Percentiles rank a stretch among this genome's conserved stretches.
These are phyloP conservation scores for Coniferiporia sulphurascens DNA, from an alignment of 1,284 basidiomycete species.

Conservation along the genomic window DNA sequence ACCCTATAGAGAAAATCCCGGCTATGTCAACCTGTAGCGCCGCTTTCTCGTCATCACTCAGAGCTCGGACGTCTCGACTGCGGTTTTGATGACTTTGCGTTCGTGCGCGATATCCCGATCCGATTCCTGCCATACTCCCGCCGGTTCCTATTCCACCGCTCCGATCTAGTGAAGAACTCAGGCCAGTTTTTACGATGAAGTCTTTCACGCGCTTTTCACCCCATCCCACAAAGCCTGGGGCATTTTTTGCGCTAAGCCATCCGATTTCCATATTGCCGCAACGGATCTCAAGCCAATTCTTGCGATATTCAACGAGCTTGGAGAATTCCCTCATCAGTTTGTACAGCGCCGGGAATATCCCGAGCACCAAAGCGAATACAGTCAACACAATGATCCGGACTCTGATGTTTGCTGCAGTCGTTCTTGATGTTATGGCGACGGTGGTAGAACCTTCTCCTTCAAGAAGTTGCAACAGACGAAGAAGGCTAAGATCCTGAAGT, in stretches of 20 bases:
- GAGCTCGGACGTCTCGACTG: slow-evolving; percentile 30
- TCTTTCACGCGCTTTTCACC: slow-evolving; percentile 68
- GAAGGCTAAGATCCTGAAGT: slow-evolving; percentile 68
- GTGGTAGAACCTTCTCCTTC: slow-evolving; percentile 43
- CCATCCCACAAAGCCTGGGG: slow-evolving; percentile 63
- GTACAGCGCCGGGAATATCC: slow-evolving; percentile 58
- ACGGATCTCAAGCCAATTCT: slow-evolving; percentile 54
- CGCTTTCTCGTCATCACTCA: slow-evolving; percentile 39
- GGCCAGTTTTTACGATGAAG: slow-evolving; percentile 55
- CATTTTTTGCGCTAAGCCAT: slow-evolving; percentile 57
- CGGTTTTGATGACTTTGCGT: slow-evolving; percentile 3
- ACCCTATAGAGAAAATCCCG: slow-evolving; percentile 73
- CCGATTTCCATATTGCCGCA: slow-evolving; percentile 70
- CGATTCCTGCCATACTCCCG: slow-evolving; percentile 15
- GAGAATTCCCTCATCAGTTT: slow-evolving; percentile 65
- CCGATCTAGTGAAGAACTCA: slow-evolving; percentile 50
- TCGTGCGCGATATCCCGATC: slow-evolving; percentile 14
- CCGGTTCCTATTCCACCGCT: slow-evolving; percentile 17
- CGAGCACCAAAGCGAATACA: slow-evolving; percentile 52
- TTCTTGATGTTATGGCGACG: slow-evolving; percentile 27
- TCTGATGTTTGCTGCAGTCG: slow-evolving; percentile 41
- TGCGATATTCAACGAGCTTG: slow-evolving; percentile 47
- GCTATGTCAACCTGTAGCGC: slow-evolving; percentile 58
- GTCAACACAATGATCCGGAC: slow-evolving; percentile 64
- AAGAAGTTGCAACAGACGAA: slow-evolving; percentile 62